Base-by-base conservation (phyloP, 2,329 filamentous ascomycete species). In the Arachnomyces sp. region DNA sequence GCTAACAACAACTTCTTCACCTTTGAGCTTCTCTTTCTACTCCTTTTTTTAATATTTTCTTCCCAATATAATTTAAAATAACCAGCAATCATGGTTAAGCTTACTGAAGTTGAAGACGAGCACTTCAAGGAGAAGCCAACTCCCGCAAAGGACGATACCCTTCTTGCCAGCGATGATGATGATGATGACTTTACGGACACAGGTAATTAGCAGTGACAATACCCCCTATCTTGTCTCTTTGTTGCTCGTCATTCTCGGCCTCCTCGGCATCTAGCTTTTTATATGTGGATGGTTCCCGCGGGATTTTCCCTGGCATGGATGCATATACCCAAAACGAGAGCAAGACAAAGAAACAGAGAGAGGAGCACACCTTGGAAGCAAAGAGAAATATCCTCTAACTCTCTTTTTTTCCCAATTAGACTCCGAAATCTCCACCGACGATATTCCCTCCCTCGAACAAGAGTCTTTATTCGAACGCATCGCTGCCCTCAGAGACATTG, bases 31-130 rank as follows among this genome's bases (percentile, higher is more conserved):
- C 21, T 25, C 21, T 9, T 25, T 25, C 21, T n/a, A 25, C 21
- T 25, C 21, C 21, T 25, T 5, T 25, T 25, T 25, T 25, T 5
- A 25, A 5, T 5, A 25, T 9, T 25, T 25, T 25, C 5, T 9
- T 25, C 21, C 9, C 9, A 5, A 5, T 5, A 25, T 25, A 5
- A 25, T 25, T 25, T 25, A 25, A 25, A 25, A 5, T 66, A 56
- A 25, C 21, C 21, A 5, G 21, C 21, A 25, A 25, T 25, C 21
- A 95, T 96, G 90, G 90, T 96, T 67, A 87, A 90, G 69, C 86
- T 96, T 62, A 86, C 87, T 62, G 90, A 96, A 74, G 90, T 96
- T 60, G 83, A 93, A 63, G 90, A 96, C 64, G 89, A 95, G 76
- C 86, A 93, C 69, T 94, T 95, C 74, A 72, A 78, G 64, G 71